Conservation (phyloP, 2,329 filamentous ascomycete genomes). For the Taxawa tesnikishii region DNA sequence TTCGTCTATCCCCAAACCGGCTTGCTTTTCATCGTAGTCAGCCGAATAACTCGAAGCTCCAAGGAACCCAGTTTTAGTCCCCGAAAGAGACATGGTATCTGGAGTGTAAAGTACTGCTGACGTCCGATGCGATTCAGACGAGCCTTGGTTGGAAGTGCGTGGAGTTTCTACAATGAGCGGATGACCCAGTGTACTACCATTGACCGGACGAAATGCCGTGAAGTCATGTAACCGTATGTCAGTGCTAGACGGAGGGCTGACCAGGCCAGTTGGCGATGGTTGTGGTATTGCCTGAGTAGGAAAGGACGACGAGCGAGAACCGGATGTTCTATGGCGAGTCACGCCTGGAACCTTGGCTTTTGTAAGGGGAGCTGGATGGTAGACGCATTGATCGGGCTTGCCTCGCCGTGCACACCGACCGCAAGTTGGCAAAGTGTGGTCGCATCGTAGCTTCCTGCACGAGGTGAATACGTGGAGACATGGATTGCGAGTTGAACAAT, state of each 20-base stretch:
- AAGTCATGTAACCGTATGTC: conserved; percentile 5
- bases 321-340: conserved; percentile 7
- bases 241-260: conserved; percentile 12
- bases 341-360: conserved; percentile 10
- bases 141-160: neutral
- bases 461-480: conserved; percentile 1
- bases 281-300: conserved; percentile 7
- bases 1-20: conserved; percentile 12
- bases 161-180: conserved; percentile 1
- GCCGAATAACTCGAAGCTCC: conserved; percentile 20
- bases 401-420: conserved; percentile 18
- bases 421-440: conserved; percentile 19
- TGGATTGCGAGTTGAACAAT: neutral
- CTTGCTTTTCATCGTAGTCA: conserved; percentile 19
- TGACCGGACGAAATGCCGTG: conserved; percentile 4
- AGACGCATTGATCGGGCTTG: conserved; percentile 19
- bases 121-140: conserved; percentile 1
- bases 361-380: conserved; percentile 21
- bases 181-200: conserved; percentile 1
- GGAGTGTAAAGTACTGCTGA: conserved; percentile 8
- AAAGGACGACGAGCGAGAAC: conserved; percentile 4
- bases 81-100: conserved; percentile 13
- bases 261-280: conserved; percentile 3
- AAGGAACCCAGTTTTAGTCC: conserved; percentile 18
- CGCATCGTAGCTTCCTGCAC: conserved; percentile 19